phyloP scores from a whole-genome alignment of 352 stramenopile genomes.

The Phytophthora rubi region DNA sequence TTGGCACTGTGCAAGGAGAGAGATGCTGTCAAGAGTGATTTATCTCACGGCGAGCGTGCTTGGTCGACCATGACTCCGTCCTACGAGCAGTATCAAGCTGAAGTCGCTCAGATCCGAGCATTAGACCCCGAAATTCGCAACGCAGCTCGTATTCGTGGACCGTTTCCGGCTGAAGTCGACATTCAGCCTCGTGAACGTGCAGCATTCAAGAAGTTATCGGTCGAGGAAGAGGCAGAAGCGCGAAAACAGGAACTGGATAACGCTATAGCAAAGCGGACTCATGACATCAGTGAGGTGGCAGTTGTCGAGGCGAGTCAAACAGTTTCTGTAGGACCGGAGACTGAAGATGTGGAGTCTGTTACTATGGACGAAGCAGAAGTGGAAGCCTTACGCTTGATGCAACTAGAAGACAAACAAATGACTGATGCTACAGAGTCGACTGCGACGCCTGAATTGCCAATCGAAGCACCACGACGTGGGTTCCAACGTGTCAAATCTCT shows the following conservation, averaged over 20 bases:
- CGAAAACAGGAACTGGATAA: conserved; percentile 60
- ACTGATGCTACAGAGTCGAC: background rate
- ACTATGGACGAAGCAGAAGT: conserved; percentile 3
- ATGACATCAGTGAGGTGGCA: conserved; percentile 45
- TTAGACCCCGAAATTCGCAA: conserved; percentile 47
- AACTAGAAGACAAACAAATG: conserved; percentile 26
- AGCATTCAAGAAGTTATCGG: conserved; percentile 83
- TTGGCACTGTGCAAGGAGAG: conserved; percentile 56
- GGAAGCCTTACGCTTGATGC: conserved; percentile 12
- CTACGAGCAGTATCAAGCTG: conserved; percentile 68
- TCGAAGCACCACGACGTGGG: conserved; percentile 6
- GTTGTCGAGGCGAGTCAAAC: conserved; percentile 7
- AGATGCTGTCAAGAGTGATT: conserved; percentile 55
- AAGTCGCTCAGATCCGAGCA: conserved; percentile 57
- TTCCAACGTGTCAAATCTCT: conserved; percentile 63
- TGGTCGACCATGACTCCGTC: conserved; percentile 55
- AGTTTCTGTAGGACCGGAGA: background rate
- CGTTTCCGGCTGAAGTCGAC: conserved; percentile 58
- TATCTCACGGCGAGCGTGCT: conserved; percentile 51
- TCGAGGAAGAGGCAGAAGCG: conserved; percentile 77
- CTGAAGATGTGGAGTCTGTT: background rate
- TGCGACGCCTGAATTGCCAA: background rate
- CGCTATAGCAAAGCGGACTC: conserved; percentile 68
- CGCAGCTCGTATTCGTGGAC: conserved; percentile 48
- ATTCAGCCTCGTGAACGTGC: conserved; percentile 60